A percentile compares a stretch with the other conserved stretches of the same genome.
Conservation (phyloP, 2,329 filamentous ascomycete species). For the Cladophialophora exuberans region DNA sequence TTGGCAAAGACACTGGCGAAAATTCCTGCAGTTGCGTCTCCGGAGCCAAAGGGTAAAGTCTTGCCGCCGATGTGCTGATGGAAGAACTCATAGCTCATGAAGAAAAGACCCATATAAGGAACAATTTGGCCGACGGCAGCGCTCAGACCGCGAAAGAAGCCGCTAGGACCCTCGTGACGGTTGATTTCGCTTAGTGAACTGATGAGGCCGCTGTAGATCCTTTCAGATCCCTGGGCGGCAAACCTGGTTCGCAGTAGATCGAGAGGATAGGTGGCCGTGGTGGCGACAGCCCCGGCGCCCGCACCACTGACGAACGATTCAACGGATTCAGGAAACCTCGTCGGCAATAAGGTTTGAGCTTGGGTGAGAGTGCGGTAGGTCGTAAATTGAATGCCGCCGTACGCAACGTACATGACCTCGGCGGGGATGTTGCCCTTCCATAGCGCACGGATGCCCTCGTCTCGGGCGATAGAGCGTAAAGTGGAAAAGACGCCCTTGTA, state of each 20-base stretch:
- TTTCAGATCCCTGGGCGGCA: constrained; percentile 84
- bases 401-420: constrained; percentile 90
- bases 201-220: constrained; percentile 74
- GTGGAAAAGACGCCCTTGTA: constrained; percentile 75
- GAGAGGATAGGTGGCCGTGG: constrained; percentile 84
- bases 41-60: constrained; percentile 70
- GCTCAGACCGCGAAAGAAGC: constrained; percentile 85
- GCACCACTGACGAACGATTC: constrained; percentile 86
- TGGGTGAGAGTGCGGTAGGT: constrained; percentile 77
- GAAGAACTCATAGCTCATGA: constrained; percentile 81
- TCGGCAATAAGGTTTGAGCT: constrained; percentile 60
- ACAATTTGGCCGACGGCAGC: constrained; percentile 86
- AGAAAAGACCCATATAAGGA: constrained; percentile 97
- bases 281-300: constrained; percentile 78
- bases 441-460: constrained; percentile 82
- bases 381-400: constrained; percentile 87
- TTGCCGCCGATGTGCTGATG: constrained; percentile 61
- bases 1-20: constrained; percentile 81
- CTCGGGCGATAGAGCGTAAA: constrained; percentile 71
- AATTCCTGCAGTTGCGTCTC: constrained; percentile 82
- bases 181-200: constrained; percentile 73
- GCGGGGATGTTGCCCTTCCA: constrained; percentile 99
- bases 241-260: constrained; percentile 93
- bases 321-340: constrained; percentile 64
- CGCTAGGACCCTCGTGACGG: constrained; percentile 71